These are phyloP conservation scores for Aureobasidium subglaciale DNA, from an alignment of 2,329 filamentous ascomycete genomes.

Conservation along the genomic window DNA sequence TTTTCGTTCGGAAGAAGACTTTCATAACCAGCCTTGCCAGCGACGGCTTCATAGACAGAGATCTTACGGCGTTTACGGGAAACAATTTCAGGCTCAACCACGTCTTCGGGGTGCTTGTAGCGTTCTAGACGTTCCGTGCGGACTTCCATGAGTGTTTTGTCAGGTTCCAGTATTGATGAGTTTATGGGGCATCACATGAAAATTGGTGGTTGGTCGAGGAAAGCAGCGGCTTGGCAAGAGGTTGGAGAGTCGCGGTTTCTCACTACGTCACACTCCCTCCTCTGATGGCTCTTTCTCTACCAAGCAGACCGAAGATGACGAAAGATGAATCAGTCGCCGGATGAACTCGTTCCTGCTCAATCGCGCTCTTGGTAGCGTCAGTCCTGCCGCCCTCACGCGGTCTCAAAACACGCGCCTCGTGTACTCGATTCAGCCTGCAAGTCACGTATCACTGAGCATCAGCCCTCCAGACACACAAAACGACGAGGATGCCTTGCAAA, in stretches of 20 bases:
- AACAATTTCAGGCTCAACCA: not conserved
- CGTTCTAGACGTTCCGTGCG: not conserved
- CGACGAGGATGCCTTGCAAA: constrained; percentile 16
- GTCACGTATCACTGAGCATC: constrained; percentile 64
- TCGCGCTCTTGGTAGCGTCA: constrained; percentile 63
- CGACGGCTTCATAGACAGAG: constrained; percentile 12
- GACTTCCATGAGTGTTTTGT: not conserved
- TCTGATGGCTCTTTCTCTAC: not conserved
- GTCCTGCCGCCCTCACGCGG: constrained; percentile 56
- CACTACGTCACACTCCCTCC: not conserved
- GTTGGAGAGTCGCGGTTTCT: not conserved
- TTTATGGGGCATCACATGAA: too few species aligned
- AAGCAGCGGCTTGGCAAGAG: not conserved
- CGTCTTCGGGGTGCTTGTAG: constrained; percentile 4
- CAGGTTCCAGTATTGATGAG: not conserved
- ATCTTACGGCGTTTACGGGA: constrained; percentile 7
- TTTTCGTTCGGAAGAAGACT: constrained; percentile 37
- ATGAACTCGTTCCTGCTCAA: constrained; percentile 74
- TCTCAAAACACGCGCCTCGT: constrained; percentile 60
- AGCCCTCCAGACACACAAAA: constrained; percentile 35
- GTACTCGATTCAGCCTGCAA: constrained; percentile 60
- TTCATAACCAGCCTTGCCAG: constrained; percentile 38
- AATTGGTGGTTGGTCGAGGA: not conserved
- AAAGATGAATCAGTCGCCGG: constrained; percentile 13
- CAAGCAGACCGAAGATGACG: not conserved